A percentile compares a stretch with the other conserved stretches of the same genome.
phyloP scores from a whole-genome alignment of 176 grass and related monocot species.

The Lolium rigidum region DNA sequence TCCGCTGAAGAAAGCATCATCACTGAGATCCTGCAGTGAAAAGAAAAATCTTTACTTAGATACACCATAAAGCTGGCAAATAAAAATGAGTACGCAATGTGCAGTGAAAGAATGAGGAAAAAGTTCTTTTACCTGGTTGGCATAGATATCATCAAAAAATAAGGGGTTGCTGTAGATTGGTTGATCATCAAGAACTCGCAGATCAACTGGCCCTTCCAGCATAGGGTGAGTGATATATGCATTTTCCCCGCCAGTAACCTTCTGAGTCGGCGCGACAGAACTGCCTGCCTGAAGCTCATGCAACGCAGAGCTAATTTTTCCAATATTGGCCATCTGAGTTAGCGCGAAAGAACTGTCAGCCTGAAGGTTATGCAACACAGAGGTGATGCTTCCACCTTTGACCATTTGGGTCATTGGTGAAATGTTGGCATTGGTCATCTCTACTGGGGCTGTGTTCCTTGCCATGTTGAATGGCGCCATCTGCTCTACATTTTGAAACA shows the following conservation, averaged over 20 bases:
- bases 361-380: neutral
- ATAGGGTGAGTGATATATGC: neutral
- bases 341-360: neutral
- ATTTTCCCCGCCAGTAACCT: neutral
- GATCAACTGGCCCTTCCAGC: conserved; percentile 18
- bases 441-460: neutral
- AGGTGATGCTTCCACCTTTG: conserved; percentile 37
- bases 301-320: conserved; percentile 16
- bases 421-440: conserved; percentile 2
- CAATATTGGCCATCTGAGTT: conserved; percentile 22
- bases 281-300: neutral
- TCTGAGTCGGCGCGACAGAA: neutral
- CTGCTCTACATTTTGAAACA: conserved; percentile 29
- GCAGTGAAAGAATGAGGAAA: neutral
- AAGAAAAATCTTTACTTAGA: neutral
- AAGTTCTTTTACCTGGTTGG: conserved; percentile 29
- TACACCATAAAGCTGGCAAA: neutral
- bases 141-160: neutral
- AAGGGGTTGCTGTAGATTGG: conserved; percentile 12
- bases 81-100: neutral
- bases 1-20: conserved; percentile 9
- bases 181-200: neutral
- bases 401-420: neutral
- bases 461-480: conserved; percentile 7
- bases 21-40: conserved; percentile 6